phyloP scores from a whole-genome alignment of 495 filamentous ascomycete genomes.

The Aspergillus homomorphus region DNA sequence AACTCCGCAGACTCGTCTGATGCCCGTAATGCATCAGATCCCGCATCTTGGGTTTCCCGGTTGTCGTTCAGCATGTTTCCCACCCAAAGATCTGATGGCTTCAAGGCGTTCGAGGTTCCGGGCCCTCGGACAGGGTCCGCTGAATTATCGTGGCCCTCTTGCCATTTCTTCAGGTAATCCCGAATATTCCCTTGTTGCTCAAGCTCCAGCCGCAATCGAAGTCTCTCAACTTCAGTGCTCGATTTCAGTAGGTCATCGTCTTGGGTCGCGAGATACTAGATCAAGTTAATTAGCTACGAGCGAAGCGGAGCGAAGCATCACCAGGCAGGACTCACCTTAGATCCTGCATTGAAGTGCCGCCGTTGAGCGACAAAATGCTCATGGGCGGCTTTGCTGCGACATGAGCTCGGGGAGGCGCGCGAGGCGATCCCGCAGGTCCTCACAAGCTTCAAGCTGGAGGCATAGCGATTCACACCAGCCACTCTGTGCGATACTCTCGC shows the following conservation, averaged over 20 bases:
- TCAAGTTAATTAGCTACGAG: too few species aligned
- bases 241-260: slow-evolving; percentile 14
- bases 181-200: slow-evolving; percentile 45
- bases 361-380: not conserved
- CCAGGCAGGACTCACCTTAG: slow-evolving; percentile 12
- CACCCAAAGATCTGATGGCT: slow-evolving; percentile 13
- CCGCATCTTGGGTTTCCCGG: slow-evolving; percentile 29
- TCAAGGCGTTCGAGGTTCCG: slow-evolving; percentile 13
- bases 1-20: slow-evolving; percentile 30
- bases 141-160: slow-evolving; percentile 28
- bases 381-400: not conserved
- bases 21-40: slow-evolving; percentile 27
- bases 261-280: slow-evolving; percentile 7
- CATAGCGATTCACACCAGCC: slow-evolving; percentile 7
- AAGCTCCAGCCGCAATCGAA: slow-evolving; percentile 34
- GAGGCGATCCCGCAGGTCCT: slow-evolving; percentile 1
- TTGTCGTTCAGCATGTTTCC: slow-evolving; percentile 47
- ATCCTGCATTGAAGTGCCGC: slow-evolving; percentile 8
- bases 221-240: slow-evolving; percentile 21
- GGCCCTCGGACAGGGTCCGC: slow-evolving; percentile 37
- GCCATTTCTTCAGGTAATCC: slow-evolving; percentile 54
- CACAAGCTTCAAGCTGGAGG: not conserved
- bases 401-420: slow-evolving; percentile 6
- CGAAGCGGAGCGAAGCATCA: not conserved
- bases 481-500: slow-evolving; percentile 23